Base-by-base conservation (phyloP, 2,329 filamentous ascomycete species). In the Colletotrichum sublineola region DNA sequence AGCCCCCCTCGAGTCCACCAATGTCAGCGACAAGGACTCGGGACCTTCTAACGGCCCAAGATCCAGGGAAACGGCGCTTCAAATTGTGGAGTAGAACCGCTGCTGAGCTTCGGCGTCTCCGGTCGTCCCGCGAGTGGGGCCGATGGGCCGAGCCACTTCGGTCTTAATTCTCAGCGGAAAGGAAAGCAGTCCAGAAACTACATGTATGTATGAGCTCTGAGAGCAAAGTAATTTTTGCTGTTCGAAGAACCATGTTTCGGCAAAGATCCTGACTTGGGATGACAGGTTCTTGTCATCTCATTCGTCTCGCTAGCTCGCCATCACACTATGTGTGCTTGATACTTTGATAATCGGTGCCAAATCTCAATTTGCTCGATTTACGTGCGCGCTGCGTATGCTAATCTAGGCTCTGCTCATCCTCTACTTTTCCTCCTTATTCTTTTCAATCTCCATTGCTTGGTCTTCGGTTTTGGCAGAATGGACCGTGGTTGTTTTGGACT, bases 201-300 rank as follows among this genome's bases (percentile, higher is more conserved):
- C 20, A 14, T 9, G 20, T 20, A 14, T n/a, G 18, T 46, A 9
- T 46, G 1, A 1, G 5, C 18, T 2, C 2, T 14, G 20, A 86
- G 15, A 18, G 8, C 9, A 6, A 3, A 5, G 5, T 9, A 14
- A 52, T 5, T 0, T 3, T 8, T 15, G 2, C 12, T 15, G 1
- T 15, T 29, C 4, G 14, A 29, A 3, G 12, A 29, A 6, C 14
- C 11, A 31, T 7, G 14, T 52, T 15, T 14, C 12, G 2, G 1
- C 12, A 8, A 15, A 5, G 5, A 3, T 29, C 14, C 48, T 31
- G 15, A 3, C 12, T 14, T 52, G 2, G 11, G 12, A 24, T 29
- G 11, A 2, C 48, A 29, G 11, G 12, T 52, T 52, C 46, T 52
- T 18, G 48, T 11, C 24, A 29, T 29, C 12, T 29, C 48, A 15